Base-by-base conservation (phyloP, 1,284 basidiomycete species). In the Earliella scabrosa region DNA sequence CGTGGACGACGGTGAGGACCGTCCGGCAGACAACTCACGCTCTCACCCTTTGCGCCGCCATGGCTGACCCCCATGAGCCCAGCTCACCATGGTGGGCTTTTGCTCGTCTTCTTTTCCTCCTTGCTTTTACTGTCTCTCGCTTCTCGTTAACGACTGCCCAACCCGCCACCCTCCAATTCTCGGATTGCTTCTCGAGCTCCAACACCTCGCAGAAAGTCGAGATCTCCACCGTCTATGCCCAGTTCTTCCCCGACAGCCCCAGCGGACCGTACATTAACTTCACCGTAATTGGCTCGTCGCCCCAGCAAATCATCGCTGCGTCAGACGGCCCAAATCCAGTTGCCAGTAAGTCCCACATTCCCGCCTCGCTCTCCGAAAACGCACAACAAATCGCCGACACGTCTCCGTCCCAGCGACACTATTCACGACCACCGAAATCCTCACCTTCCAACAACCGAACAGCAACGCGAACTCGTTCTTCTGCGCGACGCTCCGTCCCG, bases 391-490 rank as follows among this genome's bases (percentile, higher is more conserved):
- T n/a, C n/a, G n/a, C n/a, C n/a, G n/a, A n/a, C n/a, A n/a, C n/a
- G n/a, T n/a, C n/a, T n/a, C n/a, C n/a, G n/a, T n/a, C 45, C 40
- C 69, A 90, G 92, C 93, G 14, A 96, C 94, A 11, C 80, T 96
- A 31, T 95, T 96, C 75, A 89, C 88, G 24, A 86, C 90, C 13
- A 88, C 92, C 1, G 81, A 86, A 50, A 82, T 94, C 23, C 82
- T 95, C 44, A 93, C 93, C 7, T 85, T 95, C 65, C 81, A 80
- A 58, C 82, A 89, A 58, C 88, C 82, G 74, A 79, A 79, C 47
- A 88, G 88, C 58, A 83, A 79, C 46, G 88, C 89, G 58, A 84
- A 82, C 58, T 83, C 87, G 7, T 92, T 82, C 67, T 78, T 96
- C 59, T 97, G 95, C 73, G 72, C 82, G 35, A 80, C 83, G 29